Evolutionary conservation across 345 rosid species (phyloP).

Genomic region (Eucalyptus pauciflora): DNA sequence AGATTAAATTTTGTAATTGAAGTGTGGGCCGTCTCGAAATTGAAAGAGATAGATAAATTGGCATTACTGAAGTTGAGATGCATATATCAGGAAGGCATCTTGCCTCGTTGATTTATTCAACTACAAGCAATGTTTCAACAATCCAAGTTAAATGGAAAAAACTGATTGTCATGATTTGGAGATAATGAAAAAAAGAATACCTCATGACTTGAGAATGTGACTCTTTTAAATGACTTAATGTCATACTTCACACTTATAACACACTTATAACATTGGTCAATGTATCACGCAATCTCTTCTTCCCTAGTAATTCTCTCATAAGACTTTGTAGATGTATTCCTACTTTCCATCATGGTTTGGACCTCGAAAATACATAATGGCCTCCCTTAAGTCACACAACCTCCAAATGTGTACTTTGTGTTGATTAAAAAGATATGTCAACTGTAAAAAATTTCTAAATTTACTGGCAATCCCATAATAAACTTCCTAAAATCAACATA

Average conservation of each 20-base stretch:
- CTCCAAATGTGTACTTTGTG: too few relatives aligned
- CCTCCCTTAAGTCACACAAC: too few relatives aligned
- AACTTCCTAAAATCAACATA: too few relatives aligned
- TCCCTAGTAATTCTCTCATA: too few relatives aligned
- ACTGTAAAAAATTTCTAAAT: too few relatives aligned
- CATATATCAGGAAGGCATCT: neutral
- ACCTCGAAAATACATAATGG: neutral
- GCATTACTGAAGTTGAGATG: neutral
- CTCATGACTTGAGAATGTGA: neutral
- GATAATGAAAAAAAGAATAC: neutral
- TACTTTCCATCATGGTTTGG: too few relatives aligned
- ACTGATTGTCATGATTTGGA: neutral
- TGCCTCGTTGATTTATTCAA: neutral
- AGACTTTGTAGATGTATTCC: too few relatives aligned
- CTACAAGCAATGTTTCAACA: neutral
- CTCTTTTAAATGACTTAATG: neutral
- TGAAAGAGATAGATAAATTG: neutral
- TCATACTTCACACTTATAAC: neutral
- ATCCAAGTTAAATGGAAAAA: neutral
- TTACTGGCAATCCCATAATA: too few relatives aligned
- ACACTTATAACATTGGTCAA: neutral
- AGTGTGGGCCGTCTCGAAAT: neutral
- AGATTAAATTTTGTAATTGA: neutral
- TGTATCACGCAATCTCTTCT: neutral
- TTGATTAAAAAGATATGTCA: too few relatives aligned